phyloP scores from a whole-genome alignment of 164 flowering plant species.

The Euptelea pleiosperma region DNA sequence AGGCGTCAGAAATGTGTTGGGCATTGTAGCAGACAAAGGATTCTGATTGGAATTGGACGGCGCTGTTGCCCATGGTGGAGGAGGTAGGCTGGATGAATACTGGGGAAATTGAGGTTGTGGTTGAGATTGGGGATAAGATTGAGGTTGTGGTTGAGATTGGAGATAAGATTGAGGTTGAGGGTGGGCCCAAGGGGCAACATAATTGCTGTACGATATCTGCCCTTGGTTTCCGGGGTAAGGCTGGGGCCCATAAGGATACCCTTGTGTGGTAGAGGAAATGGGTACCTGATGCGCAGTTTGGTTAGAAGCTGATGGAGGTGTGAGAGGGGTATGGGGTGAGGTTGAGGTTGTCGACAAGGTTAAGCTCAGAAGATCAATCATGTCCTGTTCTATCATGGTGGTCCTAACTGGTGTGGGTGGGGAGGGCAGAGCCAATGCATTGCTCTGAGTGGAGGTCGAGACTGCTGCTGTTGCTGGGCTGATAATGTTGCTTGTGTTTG shows the following conservation, averaged over 20 bases:
- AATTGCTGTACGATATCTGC: constrained; percentile 43
- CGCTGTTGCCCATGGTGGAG: constrained; percentile 92
- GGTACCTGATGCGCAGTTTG: constrained; percentile 38
- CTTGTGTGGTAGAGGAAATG: constrained; percentile 30
- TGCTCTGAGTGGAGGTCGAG: constrained; percentile 26
- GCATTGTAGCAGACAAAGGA: constrained; percentile 14
- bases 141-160: no score
- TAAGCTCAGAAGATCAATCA: constrained; percentile 79
- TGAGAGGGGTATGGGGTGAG: constrained; percentile 38
- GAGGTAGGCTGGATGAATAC: constrained; percentile 51
- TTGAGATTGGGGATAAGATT: no score
- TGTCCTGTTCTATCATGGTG: constrained; percentile 62
- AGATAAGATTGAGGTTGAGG: constrained; percentile 26
- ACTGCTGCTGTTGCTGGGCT: constrained; percentile 17
- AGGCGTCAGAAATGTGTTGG: constrained; percentile 20
- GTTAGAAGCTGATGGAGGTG: constrained; percentile 31
- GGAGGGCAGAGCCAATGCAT: constrained; percentile 52
- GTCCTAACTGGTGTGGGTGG: constrained; percentile 58
- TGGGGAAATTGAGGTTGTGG: constrained; percentile 34
- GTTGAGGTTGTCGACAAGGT: constrained; percentile 53
- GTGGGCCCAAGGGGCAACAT: constrained; percentile 90
- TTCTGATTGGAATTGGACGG: constrained; percentile 43
- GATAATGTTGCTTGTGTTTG: constrained; percentile 5
- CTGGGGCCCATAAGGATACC: constrained; percentile 25
- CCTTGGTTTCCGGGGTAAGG: constrained; percentile 34